Evolutionary conservation across 768 basidiomycete genomes (phyloP), one percentile per base, ranked within the genome.

Genomic region (Chalciporus sphaerocephalus): DNA sequence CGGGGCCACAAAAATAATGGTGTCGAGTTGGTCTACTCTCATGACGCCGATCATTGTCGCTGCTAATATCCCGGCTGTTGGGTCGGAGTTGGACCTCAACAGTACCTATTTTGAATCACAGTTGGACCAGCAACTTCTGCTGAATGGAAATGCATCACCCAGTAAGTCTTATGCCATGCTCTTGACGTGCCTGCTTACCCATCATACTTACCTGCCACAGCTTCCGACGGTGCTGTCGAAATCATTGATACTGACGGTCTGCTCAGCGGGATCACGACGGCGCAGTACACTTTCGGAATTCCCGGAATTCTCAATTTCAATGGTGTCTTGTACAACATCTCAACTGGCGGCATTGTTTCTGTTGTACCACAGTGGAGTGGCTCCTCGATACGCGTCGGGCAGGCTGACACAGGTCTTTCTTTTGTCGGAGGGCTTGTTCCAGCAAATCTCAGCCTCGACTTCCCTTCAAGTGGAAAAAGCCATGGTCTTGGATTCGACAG

Each of bases 11-110:
- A 51, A 11, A 16, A 21, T 43, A 8, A 36, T 51, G 32, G 46
- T 46, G 8, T 40, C 50, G 5, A 42, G 50, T 15, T 54, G 52
- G 49, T 24, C 52, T 28, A 54, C 52, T 12, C 42, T 54, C 7
- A 15, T 54, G n/a, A 37, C 42, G 1, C 52, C 52, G 18, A 39
- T 20, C 5, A 8, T 37, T n/a, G 30, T 54, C 18, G 15, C 12
- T 17, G 17, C 15, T 6, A 5, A 34, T n/a, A 16, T 41, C 13
- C 13, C 12, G 11, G 20, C 35, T 6, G 37, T 18, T 3, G 52
- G 52, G 9, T 33, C 18, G 10, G 53, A 54, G 37, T 23, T 45
- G 0, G 50, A 54, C 23, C 35, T 51, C 16, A 32, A 13, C 2
- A 40, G 42, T 3, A 40, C 8, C 8, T 44, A 24, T 2, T 54